Evolutionary conservation across 2,329 filamentous ascomycete genomes (phyloP).

Genomic region (Fusarium sp.): DNA sequence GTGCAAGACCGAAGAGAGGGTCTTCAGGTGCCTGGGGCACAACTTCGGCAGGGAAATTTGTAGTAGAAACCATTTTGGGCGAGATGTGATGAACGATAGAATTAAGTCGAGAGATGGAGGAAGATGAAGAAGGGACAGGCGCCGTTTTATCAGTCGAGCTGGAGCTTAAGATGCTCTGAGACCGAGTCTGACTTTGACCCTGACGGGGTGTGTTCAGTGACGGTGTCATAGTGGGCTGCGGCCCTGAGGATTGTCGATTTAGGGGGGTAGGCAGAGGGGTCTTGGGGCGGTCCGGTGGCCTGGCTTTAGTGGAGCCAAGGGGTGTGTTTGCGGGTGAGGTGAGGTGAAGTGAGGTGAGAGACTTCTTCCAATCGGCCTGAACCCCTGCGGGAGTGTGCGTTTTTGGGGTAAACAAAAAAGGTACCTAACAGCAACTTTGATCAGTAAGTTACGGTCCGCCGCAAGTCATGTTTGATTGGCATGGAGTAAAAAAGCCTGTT

Average conservation of each 20-base stretch:
- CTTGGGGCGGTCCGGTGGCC: slow-evolving; percentile 40
- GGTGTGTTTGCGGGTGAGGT: slow-evolving; percentile 28
- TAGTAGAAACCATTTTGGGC: slow-evolving; percentile 58
- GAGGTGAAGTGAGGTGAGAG: slow-evolving; percentile 33
- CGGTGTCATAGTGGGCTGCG: slow-evolving; percentile 48
- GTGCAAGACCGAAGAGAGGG: slow-evolving; percentile 91
- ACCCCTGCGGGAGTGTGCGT: slow-evolving; percentile 35
- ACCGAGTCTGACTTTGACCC: slow-evolving; percentile 22
- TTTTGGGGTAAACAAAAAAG: slow-evolving; percentile 21
- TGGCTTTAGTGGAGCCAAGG: slow-evolving; percentile 36
- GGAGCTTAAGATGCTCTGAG: slow-evolving; percentile 38
- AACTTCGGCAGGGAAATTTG: slow-evolving; percentile 76
- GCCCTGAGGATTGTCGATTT: slow-evolving; percentile 44
- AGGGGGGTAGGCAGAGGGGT: slow-evolving; percentile 37
- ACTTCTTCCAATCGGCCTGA: slow-evolving; percentile 3
- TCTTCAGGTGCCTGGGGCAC: slow-evolving; percentile 95
- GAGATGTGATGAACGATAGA: slow-evolving; percentile 78
- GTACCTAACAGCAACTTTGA: slow-evolving; percentile 34
- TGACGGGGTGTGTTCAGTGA: slow-evolving; percentile 44
- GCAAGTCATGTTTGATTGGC: slow-evolving; percentile 14
- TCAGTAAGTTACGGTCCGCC: slow-evolving; percentile 26
- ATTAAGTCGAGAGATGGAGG: slow-evolving; percentile 65
- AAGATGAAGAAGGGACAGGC: slow-evolving; percentile 54
- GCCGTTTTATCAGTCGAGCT: slow-evolving; percentile 46
- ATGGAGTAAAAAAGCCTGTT: slow-evolving; percentile 21